Percentiles rank a stretch among this genome's conserved stretches.
These are phyloP conservation scores for Coelastrella sp. DNA, from an alignment of 139 green algal genomes.

Conservation along the genomic window DNA sequence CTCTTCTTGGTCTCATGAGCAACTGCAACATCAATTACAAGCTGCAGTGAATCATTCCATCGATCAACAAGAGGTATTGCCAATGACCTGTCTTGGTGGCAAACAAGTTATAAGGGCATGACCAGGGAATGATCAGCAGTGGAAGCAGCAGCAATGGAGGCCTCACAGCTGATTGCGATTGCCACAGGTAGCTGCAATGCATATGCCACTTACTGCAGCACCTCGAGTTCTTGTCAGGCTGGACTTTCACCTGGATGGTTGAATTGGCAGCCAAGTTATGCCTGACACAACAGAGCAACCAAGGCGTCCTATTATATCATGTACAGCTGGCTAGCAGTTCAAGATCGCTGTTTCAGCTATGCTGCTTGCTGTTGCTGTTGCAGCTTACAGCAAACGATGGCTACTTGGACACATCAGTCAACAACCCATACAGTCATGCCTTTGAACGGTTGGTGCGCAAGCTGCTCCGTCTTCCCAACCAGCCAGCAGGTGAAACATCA, in stretches of 20 bases:
- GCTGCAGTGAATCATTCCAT: too few species aligned
- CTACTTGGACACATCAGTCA: constrained; percentile 12
- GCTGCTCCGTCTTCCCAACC: constrained; percentile 54
- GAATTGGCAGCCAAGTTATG: too few species aligned
- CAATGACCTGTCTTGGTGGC: too few species aligned
- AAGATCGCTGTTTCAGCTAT: not conserved
- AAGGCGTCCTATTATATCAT: not conserved
- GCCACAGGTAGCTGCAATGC: not conserved
- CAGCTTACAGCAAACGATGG: constrained; percentile 9
- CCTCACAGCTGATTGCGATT: too few species aligned
- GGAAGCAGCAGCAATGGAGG: too few species aligned
- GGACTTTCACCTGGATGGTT: too few species aligned
- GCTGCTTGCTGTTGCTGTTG: not conserved
- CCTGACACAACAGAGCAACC: too few species aligned
- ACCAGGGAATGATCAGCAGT: too few species aligned
- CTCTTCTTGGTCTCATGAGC: too few species aligned
- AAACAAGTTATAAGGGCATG: not conserved
- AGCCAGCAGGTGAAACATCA: constrained; percentile 49
- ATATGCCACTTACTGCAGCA: not conserved
- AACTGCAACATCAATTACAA: too few species aligned
- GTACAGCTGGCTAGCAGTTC: not conserved
- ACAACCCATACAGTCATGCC: constrained; percentile 35
- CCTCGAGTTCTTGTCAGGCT: too few species aligned
- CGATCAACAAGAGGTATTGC: too few species aligned
- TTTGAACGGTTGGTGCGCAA: constrained; percentile 62